Conservation (phyloP, 495 filamentous ascomycete species). For the Aspergillus sclerotiicarbonarius region DNA sequence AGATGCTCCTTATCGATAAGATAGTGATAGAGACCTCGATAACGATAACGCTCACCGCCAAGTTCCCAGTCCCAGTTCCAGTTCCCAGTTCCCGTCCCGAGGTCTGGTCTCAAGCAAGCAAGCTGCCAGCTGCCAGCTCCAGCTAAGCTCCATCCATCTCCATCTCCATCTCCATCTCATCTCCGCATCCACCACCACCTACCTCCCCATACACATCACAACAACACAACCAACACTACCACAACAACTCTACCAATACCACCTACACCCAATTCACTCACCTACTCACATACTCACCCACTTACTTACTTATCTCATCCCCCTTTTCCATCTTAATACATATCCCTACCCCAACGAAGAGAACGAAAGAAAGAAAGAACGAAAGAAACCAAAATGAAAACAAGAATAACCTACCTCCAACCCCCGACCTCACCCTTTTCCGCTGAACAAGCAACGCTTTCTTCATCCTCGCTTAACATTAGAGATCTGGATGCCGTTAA, state of each 20-base stretch:
- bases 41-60: conserved; percentile 2
- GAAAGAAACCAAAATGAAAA: conserved; percentile 61
- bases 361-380: no score
- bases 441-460: conserved; percentile 56
- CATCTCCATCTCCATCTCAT: conserved; percentile 12
- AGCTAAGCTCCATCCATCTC: not conserved
- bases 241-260: not conserved
- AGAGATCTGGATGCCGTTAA: conserved; percentile 59
- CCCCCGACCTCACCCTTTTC: conserved; percentile 58
- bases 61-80: not conserved
- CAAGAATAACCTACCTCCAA: conserved; percentile 80
- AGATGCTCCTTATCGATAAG: conserved; percentile 2
- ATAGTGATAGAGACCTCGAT: not conserved
- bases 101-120: no score
- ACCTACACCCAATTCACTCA: no score
- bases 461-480: conserved; percentile 47
- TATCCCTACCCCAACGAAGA: no score
- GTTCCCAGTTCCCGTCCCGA: no score
- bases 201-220: not conserved
- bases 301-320: conserved; percentile 1
- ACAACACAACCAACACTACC: not conserved
- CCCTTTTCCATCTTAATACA: no score
- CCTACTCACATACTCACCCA: no score
- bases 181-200: not conserved
- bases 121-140: not conserved